Evolutionary conservation across 2,329 filamentous ascomycete species (phyloP), one percentile per base, ranked within the genome.

Genomic region (Ceratocystis huliohia): DNA sequence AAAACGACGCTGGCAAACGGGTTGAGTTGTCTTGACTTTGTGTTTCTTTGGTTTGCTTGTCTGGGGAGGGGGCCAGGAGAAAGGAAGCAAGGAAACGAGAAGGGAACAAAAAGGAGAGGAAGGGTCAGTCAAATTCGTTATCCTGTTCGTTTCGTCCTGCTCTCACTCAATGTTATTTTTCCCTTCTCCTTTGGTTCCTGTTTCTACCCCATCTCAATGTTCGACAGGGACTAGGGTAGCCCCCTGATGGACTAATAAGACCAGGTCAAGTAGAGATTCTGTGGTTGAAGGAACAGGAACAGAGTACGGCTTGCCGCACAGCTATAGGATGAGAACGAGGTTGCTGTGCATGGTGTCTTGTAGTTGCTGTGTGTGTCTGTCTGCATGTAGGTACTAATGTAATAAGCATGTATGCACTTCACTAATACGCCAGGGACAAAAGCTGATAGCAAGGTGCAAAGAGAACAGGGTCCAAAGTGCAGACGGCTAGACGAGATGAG

Each of bases 391-490:
- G 48, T 53, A 53, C 48, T 53, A 4, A 53, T 25, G 37, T 10
- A 53, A 28, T 53, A 13, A 41, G 37, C 37, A 53, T 17, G 46
- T 50, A 25, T 50, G 48, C 48, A 53, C 48, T 53, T 53, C 48
- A 53, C 13, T 3, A 25, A 25, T 20, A 25, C 48, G 5, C 48
- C 20, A 25, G 48, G 48, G 48, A 53, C 48, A 53, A 53, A 41
- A 53, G 20, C 48, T 53, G 20, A 15, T 22, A 5, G 48, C 48
- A 28, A 25, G 48, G 48, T 28, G 48, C 48, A 28, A 46, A 46
- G 63, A 65, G 37, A 65, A 53, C 63, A 65, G 50, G 50, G 50
- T 48, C 44, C 63, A 65, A 65, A 65, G 63, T 65, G 63, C 63
- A 53, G 25, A 25, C 37, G 25, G 25, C 37, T 7, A 46, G 33